Evolutionary conservation across 2,329 filamentous ascomycete genomes (phyloP).

Genomic region (Diaporthe batatas): DNA sequence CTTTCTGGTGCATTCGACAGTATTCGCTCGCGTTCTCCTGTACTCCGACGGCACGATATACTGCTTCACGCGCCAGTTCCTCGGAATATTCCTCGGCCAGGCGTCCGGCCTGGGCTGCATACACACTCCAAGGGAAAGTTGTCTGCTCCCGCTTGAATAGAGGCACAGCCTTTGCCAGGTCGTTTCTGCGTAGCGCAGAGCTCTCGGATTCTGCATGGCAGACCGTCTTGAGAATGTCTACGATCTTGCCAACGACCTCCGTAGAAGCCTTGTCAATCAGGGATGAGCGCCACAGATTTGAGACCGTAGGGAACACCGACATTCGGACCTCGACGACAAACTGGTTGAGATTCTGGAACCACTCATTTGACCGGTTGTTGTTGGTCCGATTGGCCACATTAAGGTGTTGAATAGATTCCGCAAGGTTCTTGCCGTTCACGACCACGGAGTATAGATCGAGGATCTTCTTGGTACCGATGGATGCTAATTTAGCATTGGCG

Average conservation of each 20-base stretch:
- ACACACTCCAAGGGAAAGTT: slow-evolving; percentile 63
- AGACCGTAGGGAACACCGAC: slow-evolving; percentile 81
- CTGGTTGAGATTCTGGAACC: slow-evolving; percentile 70
- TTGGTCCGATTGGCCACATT: slow-evolving; percentile 55
- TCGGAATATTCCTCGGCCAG: slow-evolving; percentile 63
- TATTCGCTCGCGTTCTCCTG: slow-evolving; percentile 76
- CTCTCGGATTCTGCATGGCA: slow-evolving; percentile 82
- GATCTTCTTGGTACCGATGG: slow-evolving; percentile 81
- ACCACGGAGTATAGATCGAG: slow-evolving; percentile 84
- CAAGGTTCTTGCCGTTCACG: slow-evolving; percentile 81
- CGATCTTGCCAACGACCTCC: slow-evolving; percentile 80
- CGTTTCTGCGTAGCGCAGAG: slow-evolving; percentile 74
- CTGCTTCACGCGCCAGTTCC: slow-evolving; percentile 79
- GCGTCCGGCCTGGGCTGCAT: slow-evolving; percentile 48
- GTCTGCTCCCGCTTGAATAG: slow-evolving; percentile 60
- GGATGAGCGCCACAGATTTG: slow-evolving; percentile 85
- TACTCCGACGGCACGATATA: slow-evolving; percentile 84
- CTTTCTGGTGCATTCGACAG: slow-evolving; percentile 73
- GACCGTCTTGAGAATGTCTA: slow-evolving; percentile 86
- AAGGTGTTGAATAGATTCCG: slow-evolving; percentile 77
- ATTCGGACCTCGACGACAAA: slow-evolving; percentile 89
- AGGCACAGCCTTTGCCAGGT: slow-evolving; percentile 51
- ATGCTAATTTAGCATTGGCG: slow-evolving; percentile 61
- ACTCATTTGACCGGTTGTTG: slow-evolving; percentile 57
- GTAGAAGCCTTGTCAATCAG: slow-evolving; percentile 86